Percentiles rank a stretch among this genome's conserved stretches.
These are phyloP conservation scores for Yamadazyma sp. DNA, from an alignment of 805 yeast species.

Conservation along the genomic window DNA sequence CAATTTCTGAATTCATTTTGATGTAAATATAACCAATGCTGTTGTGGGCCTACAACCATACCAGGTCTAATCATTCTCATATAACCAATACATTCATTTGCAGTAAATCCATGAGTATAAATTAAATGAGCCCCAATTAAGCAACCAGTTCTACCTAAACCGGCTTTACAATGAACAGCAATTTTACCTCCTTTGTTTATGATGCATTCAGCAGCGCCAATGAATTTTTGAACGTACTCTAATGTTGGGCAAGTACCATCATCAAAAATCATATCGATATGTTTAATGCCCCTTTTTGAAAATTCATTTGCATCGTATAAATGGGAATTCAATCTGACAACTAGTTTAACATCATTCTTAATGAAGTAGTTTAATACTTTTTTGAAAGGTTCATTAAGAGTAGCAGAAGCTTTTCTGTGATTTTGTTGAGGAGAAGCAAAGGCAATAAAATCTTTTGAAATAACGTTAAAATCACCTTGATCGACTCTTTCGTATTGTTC, in stretches of 20 bases:
- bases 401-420: constrained; percentile 35
- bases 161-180: constrained; percentile 99
- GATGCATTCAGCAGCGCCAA: constrained; percentile 92
- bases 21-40: constrained; percentile 95
- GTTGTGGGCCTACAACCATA: constrained; percentile 99
- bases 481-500: constrained; percentile 95
- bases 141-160: constrained; percentile 97
- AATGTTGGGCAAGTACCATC: constrained; percentile 98
- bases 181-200: constrained; percentile 85
- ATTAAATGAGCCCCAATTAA: constrained; percentile 95
- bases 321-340: constrained; percentile 89
- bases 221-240: constrained; percentile 86
- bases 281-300: constrained; percentile 78
- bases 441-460: constrained; percentile 92
- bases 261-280: constrained; percentile 93
- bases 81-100: constrained; percentile 93
- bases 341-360: constrained; percentile 74
- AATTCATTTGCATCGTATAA: constrained; percentile 84
- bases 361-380: constrained; percentile 78
- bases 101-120: constrained; percentile 95
- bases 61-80: constrained; percentile 97
- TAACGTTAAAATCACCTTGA: constrained; percentile 91
- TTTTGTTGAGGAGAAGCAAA: constrained; percentile 93
- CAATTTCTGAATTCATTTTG: constrained; percentile 96
- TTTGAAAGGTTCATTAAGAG: constrained; percentile 69